Percentiles rank a stretch among this genome's conserved stretches.
Conservation (phyloP, 805 yeast genomes). For the Saccharomycopsis selenospora region DNA sequence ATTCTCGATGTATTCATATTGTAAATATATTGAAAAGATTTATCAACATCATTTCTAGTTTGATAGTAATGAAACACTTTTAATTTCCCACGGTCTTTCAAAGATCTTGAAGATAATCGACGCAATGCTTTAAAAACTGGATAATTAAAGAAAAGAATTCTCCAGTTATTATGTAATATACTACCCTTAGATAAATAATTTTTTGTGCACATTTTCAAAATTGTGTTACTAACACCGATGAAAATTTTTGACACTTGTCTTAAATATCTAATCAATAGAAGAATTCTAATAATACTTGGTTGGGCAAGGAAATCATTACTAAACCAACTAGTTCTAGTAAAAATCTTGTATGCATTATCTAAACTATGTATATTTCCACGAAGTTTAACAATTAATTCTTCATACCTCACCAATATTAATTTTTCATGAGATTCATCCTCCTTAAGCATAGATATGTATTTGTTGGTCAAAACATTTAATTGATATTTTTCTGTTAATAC, state of each 20-base stretch:
- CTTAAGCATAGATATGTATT: neutral
- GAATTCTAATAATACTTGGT: conserved; percentile 32
- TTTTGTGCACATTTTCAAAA: conserved; percentile 24
- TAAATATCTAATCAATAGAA: conserved; percentile 35
- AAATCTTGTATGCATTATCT: conserved; percentile 31
- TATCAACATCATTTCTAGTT: conserved; percentile 38
- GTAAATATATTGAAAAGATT: conserved; percentile 38
- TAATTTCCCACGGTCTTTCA: conserved; percentile 41
- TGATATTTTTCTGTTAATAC: neutral
- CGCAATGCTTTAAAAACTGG: conserved; percentile 35
- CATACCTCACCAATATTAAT: neutral
- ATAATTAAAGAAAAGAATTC: conserved; percentile 32
- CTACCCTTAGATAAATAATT: neutral
- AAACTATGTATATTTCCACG: conserved; percentile 28
- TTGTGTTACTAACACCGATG: conserved; percentile 25
- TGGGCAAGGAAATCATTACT: conserved; percentile 31
- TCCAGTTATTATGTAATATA: conserved; percentile 26
- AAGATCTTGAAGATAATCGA: conserved; percentile 36
- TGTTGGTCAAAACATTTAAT: neutral
- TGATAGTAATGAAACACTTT: conserved; percentile 37
- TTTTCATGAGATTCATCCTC: neutral
- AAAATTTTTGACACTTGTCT: conserved; percentile 35
- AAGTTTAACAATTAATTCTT: conserved; percentile 28
- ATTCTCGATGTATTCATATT: conserved; percentile 37
- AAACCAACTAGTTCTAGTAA: conserved; percentile 32